phyloP scores from a whole-genome alignment of 305 asterid species.

The Fraxinus angustifolia region DNA sequence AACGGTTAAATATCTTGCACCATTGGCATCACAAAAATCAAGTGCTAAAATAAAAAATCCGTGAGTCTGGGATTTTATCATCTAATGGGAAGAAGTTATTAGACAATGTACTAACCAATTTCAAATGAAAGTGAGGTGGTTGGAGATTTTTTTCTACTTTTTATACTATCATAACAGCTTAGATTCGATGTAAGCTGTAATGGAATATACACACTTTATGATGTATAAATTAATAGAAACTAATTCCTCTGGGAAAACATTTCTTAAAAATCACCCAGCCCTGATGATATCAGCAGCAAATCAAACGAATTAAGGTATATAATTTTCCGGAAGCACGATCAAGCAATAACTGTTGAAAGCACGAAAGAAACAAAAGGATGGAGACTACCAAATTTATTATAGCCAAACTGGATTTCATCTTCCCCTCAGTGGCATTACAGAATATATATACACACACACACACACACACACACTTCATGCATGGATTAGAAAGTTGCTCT shows the following conservation, averaged over 20 bases:
- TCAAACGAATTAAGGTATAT: not conserved
- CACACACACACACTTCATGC: not conserved
- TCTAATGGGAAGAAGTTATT: not conserved
- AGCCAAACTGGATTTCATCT: not conserved
- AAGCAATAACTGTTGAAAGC: not conserved
- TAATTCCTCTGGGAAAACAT: not conserved
- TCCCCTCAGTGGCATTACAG: not conserved
- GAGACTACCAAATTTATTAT: not conserved
- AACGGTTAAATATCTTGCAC: not conserved
- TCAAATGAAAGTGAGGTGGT: not conserved
- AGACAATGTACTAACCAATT: not conserved
- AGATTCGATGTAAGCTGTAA: not conserved
- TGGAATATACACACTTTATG: not conserved
- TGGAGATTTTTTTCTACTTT: not conserved
- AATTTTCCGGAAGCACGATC: not conserved
- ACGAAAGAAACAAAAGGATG: not conserved
- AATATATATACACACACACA: too few relatives aligned
- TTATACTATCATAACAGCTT: not conserved
- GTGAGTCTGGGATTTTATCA: not conserved
- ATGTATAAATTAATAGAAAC: not conserved
- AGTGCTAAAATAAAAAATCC: not conserved
- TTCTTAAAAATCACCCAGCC: not conserved
- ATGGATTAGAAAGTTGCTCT: not conserved
- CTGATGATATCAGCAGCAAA: not conserved
- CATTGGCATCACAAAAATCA: not conserved